phyloP scores from a whole-genome alignment of 768 basidiomycete genomes.

The Leccinum disarticulatum region DNA sequence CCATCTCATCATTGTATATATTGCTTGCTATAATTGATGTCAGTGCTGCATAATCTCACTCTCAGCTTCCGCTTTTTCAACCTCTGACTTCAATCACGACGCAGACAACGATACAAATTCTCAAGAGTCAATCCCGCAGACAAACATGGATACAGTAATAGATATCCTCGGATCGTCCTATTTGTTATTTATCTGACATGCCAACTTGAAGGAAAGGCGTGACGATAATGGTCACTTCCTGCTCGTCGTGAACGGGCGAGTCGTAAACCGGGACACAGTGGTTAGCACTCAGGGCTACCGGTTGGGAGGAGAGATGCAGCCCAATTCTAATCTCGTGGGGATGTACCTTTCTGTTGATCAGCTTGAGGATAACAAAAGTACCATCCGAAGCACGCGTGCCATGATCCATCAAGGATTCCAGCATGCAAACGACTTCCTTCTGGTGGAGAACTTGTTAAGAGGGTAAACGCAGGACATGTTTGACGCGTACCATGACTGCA shows the following conservation, averaged over 20 bases:
- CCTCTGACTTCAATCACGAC: too few relatives aligned
- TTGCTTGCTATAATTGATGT: neutral
- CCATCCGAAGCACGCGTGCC: conserved; percentile 31
- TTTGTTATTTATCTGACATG: too few relatives aligned
- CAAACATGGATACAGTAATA: too few relatives aligned
- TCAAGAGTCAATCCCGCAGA: too few relatives aligned
- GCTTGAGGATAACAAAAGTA: conserved; percentile 31
- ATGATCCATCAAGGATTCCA: conserved; percentile 22
- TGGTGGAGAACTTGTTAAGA: too few relatives aligned
- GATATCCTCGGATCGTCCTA: too few relatives aligned
- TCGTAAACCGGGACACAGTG: conserved; percentile 38
- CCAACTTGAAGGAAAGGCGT: conserved; percentile 36
- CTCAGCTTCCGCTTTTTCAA: neutral
- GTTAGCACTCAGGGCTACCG: conserved; percentile 18
- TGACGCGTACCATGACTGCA: too few relatives aligned
- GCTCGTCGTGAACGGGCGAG: conserved; percentile 12
- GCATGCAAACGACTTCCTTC: neutral
- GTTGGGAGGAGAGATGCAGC: conserved; percentile 15
- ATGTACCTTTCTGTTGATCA: conserved; percentile 10
- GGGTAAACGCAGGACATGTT: too few relatives aligned
- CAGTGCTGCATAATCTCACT: too few relatives aligned
- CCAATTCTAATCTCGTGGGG: conserved; percentile 34
- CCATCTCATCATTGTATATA: too few relatives aligned
- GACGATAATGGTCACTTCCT: conserved; percentile 19
- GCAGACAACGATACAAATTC: too few relatives aligned